Base-by-base conservation (phyloP, 805 yeast genomes). In the Candida ulmi region DNA sequence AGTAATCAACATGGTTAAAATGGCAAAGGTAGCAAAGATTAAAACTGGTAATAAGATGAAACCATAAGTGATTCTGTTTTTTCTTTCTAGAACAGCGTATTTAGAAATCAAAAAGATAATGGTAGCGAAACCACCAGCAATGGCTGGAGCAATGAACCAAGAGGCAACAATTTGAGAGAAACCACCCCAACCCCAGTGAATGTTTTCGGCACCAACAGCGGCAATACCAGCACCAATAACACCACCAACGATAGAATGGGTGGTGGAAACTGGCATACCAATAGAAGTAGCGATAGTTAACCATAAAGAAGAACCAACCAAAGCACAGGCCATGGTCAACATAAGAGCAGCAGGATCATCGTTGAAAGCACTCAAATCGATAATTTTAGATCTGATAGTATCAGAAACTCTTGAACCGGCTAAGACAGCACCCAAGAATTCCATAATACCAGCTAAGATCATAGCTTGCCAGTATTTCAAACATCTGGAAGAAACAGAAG, bases 231-330 rank as follows among this genome's bases (percentile, higher is more conserved):
- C 72, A 48, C 91, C 91, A 43, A 82, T 79, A 30, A 80, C 71
- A 31, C 78, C 88, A 52, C 90, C 90, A 37, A 83, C 82, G 47
- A 83, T 80, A 9, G 88, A 78, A 54, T 83, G 90, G 11, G 91
- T 83, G 15, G 90, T 81, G 16, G 90, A 83, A 32, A 82, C 88
- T n/a, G 90, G 90, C 74, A 79, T 71, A 46, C 86, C 85, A 25
- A 81, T 61, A 3, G 57, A 45, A 13, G 90, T 83, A 30, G 90
- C 90, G 43, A 78, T 39, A 5, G 82, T 63, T 39, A 83, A 68
- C 90, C 90, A 83, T 23, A 68, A 33, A 2, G 90, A 78, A 5
- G 88, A 79, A 33, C 90, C 91, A 40, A 81, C 75, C 39, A 80
- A 63, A 24, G 91, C 90, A 65, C 83, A 76, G 16, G 82, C 69